These are phyloP conservation scores for Fusarium bactridioides DNA, from an alignment of 2,329 filamentous ascomycete species.

Conservation along the genomic window DNA sequence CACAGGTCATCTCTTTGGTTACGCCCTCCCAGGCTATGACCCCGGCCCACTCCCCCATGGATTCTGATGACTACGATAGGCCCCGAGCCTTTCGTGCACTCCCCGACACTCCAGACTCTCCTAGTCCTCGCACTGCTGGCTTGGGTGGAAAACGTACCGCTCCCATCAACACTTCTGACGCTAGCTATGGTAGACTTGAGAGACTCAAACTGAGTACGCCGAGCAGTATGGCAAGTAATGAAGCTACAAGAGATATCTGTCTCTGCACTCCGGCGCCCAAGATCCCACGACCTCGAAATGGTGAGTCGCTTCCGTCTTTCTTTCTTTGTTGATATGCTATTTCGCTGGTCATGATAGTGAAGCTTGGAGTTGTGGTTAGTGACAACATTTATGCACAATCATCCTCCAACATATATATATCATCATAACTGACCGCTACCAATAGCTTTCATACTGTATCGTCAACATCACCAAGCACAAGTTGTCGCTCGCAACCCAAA, in stretches of 20 bases:
- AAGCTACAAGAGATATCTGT: conserved; percentile 57
- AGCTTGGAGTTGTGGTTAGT: conserved; percentile 6
- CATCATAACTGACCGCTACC: conserved; percentile 37
- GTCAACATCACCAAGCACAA: conserved; percentile 86
- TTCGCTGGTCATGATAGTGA: background rate
- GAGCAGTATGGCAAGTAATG: conserved; percentile 42
- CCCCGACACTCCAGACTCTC: conserved; percentile 37
- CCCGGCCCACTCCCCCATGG: conserved; percentile 38
- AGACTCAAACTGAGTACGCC: conserved; percentile 42
- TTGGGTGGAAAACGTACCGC: conserved; percentile 54
- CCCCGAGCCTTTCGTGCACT: conserved; percentile 29
- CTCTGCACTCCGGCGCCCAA: conserved; percentile 65
- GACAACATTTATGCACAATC: background rate
- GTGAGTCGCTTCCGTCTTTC: conserved; percentile 51
- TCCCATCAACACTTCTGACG: conserved; percentile 55
- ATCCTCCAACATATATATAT: background rate
- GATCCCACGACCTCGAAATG: conserved; percentile 66
- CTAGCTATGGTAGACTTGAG: conserved; percentile 48
- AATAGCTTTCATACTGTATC: conserved; percentile 95
- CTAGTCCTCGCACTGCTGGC: conserved; percentile 36
- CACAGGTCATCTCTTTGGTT: conserved; percentile 43
- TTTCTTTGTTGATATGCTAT: conserved; percentile 23
- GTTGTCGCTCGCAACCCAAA: conserved; percentile 87
- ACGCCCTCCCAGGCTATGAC: conserved; percentile 38
- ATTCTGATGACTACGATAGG: conserved; percentile 34